Evolutionary conservation across 495 filamentous ascomycete species (phyloP).

Genomic region (Mycothermus thermophilus): DNA sequence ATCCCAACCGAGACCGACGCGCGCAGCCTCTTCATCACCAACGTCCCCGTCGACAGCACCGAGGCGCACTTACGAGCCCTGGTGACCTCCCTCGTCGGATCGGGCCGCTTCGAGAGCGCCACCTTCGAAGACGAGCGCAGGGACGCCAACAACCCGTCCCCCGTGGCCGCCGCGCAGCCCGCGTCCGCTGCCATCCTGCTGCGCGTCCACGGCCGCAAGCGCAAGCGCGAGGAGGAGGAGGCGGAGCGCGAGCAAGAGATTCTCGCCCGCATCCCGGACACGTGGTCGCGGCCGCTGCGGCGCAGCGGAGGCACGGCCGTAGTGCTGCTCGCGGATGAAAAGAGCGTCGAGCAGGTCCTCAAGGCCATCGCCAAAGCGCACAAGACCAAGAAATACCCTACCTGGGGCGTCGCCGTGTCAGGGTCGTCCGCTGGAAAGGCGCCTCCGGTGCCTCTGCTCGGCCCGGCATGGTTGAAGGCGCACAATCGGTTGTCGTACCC

Average conservation of each 20-base stretch:
- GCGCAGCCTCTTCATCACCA: constrained; percentile 74
- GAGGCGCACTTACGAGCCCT: constrained; percentile 59
- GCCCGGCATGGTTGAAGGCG: constrained; percentile 44
- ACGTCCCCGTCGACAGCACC: constrained; percentile 76
- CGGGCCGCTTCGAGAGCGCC: constrained; percentile 60
- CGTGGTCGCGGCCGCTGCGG: constrained; percentile 63
- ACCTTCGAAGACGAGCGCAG: constrained; percentile 48
- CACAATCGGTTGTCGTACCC: constrained; percentile 62
- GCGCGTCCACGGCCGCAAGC: constrained; percentile 46
- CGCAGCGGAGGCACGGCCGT: constrained; percentile 63
- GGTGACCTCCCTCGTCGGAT: constrained; percentile 54
- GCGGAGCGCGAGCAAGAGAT: constrained; percentile 40
- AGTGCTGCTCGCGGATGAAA: constrained; percentile 67
- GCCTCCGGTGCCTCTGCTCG: constrained; percentile 41
- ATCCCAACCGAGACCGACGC: constrained; percentile 56
- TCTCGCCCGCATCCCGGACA: constrained; percentile 42
- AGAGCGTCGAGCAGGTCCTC: constrained; percentile 54
- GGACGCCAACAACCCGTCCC: constrained; percentile 5
- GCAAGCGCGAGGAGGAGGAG: constrained; percentile 46
- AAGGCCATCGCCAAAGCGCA: constrained; percentile 53
- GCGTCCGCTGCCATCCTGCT: constrained; percentile 26
- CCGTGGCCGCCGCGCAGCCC: constrained; percentile 18
- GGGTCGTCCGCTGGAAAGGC: constrained; percentile 26
- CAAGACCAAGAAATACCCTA: constrained; percentile 40
- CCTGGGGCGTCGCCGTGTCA: constrained; percentile 59